Base-by-base conservation (phyloP, 306 rosid genomes). In the Quercus wislizeni region DNA sequence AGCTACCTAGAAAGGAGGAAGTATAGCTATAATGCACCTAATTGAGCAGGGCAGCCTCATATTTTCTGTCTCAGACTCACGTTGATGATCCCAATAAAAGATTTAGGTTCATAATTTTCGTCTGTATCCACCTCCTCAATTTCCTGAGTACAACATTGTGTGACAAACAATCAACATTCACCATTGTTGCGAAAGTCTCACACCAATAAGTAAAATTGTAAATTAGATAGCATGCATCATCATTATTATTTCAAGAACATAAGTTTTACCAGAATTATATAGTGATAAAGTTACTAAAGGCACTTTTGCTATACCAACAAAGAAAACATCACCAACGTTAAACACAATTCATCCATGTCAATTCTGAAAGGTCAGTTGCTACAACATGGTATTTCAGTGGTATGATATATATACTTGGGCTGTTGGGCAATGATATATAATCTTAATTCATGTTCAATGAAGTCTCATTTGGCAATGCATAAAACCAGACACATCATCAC, bases 81-180 rank as follows among this genome's bases (percentile, higher is more conserved):
- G 4, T 87, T 82, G 63, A 88, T 88, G 79, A 95, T 92, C 77
- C 90, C 86, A 38, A 95, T 87, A 12, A 89, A 78, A 49, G 92
- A 56, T 83, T 92, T 95, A 35, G 97, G 99, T 43, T 84, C 90
- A 87, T 89, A 95, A 73, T 91, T 94, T 84, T 91, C 97, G 77
- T 95, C 99, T 5, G 99, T 95, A 80, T 95, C 99, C 68, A 95
- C 97, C 90, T 92, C 98, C 83, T 95, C 99, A 55, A 95, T 91
- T 83, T 88, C 92, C 92, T 88, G 88, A 18, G 35, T 10, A 49
- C 20, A 49, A 51, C 38, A 27, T 43, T 1, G 15, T 71, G 17
- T 23, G 21, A 71, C 52, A 67, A 49, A 12, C 13, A 43, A 49
- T 5, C 59, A 7, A 71, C 58, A 71, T 25, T 49, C 15, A 51